phyloP scores from a whole-genome alignment of 176 grass and related monocot species.

The Lolium rigidum region DNA sequence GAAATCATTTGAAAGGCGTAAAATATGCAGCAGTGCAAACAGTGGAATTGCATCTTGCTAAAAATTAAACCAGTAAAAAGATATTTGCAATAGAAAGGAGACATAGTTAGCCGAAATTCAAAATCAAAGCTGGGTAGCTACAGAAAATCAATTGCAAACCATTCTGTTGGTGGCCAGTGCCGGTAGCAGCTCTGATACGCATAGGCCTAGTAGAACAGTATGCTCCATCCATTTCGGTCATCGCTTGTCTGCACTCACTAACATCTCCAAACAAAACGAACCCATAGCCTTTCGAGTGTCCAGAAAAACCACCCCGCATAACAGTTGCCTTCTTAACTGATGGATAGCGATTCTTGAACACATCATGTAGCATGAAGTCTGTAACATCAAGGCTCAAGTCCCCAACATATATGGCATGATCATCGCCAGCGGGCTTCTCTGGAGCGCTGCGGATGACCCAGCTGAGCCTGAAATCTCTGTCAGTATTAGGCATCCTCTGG shows the following conservation, averaged over 20 bases:
- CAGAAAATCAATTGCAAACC: background rate
- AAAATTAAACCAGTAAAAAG: background rate
- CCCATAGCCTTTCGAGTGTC: conserved; percentile 68
- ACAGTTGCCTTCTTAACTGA: conserved; percentile 71
- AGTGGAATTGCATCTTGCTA: background rate
- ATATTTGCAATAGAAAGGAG: conserved; percentile 10
- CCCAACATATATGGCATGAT: conserved; percentile 68
- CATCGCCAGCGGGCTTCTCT: conserved; percentile 36
- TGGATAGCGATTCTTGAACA: conserved; percentile 71
- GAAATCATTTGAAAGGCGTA: background rate
- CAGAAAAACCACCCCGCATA: conserved; percentile 53
- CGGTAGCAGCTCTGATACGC: conserved; percentile 59
- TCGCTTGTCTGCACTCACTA: conserved; percentile 71
- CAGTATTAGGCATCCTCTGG: conserved; percentile 75
- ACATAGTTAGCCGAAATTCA: background rate
- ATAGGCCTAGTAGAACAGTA: conserved; percentile 80
- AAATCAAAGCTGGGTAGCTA: background rate
- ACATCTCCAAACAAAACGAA: conserved; percentile 81
- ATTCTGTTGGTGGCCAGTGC: conserved; percentile 24
- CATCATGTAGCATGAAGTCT: conserved; percentile 63
- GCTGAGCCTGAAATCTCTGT: conserved; percentile 59
- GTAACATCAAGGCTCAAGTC: conserved; percentile 76
- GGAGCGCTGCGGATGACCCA: conserved; percentile 45
- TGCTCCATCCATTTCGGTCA: conserved; percentile 87
- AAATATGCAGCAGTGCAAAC: background rate